These are phyloP conservation scores for Pichia heedii DNA, from an alignment of 805 yeast species.

Conservation along the genomic window DNA sequence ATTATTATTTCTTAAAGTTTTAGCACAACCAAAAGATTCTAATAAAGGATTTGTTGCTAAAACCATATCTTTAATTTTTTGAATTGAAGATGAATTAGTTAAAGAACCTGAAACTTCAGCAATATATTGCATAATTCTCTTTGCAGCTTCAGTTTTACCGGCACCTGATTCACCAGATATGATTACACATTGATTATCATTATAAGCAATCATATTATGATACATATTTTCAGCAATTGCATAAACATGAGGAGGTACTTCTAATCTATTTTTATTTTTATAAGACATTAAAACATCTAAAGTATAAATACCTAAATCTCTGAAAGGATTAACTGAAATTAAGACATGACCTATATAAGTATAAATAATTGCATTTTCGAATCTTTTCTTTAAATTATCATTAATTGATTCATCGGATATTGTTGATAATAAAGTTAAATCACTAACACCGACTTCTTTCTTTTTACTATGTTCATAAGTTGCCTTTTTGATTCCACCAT, in stretches of 20 bases:
- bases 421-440: conserved; percentile 77
- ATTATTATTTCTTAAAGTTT: conserved; percentile 80
- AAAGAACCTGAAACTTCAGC: conserved; percentile 76
- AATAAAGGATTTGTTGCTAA: conserved; percentile 90
- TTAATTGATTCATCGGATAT: conserved; percentile 90
- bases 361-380: conserved; percentile 82
- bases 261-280: conserved; percentile 86
- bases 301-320: conserved; percentile 93
- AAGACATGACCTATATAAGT: conserved; percentile 91
- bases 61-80: conserved; percentile 92
- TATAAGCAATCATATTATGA: conserved; percentile 87
- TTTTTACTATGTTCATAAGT: conserved; percentile 80
- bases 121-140: conserved; percentile 94
- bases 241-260: conserved; percentile 96
- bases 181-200: conserved; percentile 93
- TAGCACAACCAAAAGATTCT: conserved; percentile 91
- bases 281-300: conserved; percentile 65
- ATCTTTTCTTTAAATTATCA: conserved; percentile 82
- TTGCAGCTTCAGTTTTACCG: conserved; percentile 97
- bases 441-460: conserved; percentile 98
- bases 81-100: conserved; percentile 57
- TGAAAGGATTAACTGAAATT: conserved; percentile 93
- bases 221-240: conserved; percentile 97
- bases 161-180: conserved; percentile 98
- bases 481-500: conserved; percentile 63